phyloP scores from a whole-genome alignment of 192 early-diverging fungal species.

The Entomortierella parvispora region DNA sequence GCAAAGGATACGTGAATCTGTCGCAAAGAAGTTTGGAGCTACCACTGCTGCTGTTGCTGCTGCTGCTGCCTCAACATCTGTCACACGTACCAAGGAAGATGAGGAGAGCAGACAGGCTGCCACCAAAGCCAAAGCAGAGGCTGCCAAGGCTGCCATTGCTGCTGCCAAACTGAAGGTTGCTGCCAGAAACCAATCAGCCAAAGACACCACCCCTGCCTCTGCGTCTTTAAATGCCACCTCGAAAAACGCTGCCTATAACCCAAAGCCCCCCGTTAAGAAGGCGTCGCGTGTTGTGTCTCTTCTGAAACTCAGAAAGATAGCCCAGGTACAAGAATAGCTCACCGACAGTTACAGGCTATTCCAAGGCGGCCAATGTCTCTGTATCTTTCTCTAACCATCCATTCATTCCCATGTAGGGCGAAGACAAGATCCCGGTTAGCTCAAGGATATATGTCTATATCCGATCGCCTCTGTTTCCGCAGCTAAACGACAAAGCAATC shows the following conservation, averaged over 20 bases:
- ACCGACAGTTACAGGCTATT: no score
- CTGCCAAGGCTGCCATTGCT: constrained; percentile 26
- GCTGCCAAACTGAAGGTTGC: constrained; percentile 38
- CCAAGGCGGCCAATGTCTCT: no score
- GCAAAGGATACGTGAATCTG: constrained; percentile 4
- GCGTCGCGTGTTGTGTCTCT: constrained; percentile 31
- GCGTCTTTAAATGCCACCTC: neutral
- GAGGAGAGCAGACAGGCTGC: neutral
- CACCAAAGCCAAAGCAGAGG: constrained; percentile 14
- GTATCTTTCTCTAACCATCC: neutral
- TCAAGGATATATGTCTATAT: constrained; percentile 33
- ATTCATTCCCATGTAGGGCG: constrained; percentile 3
- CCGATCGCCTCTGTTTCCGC: constrained; percentile 26
- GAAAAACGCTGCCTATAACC: neutral
- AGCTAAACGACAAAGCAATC: constrained; percentile 25
- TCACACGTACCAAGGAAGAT: neutral
- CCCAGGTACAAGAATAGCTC: constrained; percentile 21
- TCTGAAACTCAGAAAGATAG: constrained; percentile 33
- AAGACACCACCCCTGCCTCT: neutral
- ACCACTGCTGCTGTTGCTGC: neutral
- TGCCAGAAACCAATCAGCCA: neutral
- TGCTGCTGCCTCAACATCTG: neutral
- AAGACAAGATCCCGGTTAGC: constrained; percentile 39
- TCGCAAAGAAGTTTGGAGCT: constrained; percentile 11
- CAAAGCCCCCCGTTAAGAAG: constrained; percentile 18